Evolutionary conservation across 306 rosid species (phyloP).

Genomic region (Sicyos edulis): DNA sequence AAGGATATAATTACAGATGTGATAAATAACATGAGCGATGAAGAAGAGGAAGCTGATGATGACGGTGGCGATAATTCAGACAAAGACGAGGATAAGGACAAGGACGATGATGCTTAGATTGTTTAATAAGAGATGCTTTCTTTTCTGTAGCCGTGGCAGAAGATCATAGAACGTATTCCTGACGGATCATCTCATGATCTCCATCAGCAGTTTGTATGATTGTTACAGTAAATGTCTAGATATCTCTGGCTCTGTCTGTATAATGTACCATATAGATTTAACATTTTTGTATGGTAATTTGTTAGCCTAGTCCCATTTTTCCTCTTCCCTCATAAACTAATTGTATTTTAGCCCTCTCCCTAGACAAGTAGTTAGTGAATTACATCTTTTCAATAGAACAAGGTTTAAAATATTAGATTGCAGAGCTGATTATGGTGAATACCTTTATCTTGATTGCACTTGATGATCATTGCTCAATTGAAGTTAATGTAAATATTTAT

Average conservation of each 20-base stretch:
- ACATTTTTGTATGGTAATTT: conserved; percentile 15
- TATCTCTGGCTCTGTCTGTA: conserved; percentile 19
- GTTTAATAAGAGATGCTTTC: conserved; percentile 14
- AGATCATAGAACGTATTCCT: not conserved
- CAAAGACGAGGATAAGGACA: conserved; percentile 26
- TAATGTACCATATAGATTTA: conserved; percentile 20
- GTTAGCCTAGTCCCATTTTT: conserved; percentile 20
- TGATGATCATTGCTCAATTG: not conserved
- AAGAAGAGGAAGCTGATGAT: conserved; percentile 49
- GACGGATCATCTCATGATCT: conserved; percentile 15
- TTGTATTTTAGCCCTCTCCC: conserved; percentile 19
- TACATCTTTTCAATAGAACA: not conserved
- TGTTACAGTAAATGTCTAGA: conserved; percentile 16
- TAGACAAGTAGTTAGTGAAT: conserved; percentile 7
- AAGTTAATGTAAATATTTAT: not conserved
- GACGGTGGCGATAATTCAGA: conserved; percentile 39
- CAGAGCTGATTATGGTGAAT: not conserved
- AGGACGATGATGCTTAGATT: conserved; percentile 21
- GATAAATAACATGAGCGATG: conserved; percentile 90
- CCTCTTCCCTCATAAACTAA: conserved; percentile 4
- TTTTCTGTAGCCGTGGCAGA: conserved; percentile 1
- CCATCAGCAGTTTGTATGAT: conserved; percentile 20
- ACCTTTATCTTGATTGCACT: not conserved
- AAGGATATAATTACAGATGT: conserved; percentile 95
- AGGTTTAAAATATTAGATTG: conserved; percentile 8